Evolutionary conservation across 2,329 filamentous ascomycete genomes (phyloP).

Genomic region (Torrubiella hemipterigena): DNA sequence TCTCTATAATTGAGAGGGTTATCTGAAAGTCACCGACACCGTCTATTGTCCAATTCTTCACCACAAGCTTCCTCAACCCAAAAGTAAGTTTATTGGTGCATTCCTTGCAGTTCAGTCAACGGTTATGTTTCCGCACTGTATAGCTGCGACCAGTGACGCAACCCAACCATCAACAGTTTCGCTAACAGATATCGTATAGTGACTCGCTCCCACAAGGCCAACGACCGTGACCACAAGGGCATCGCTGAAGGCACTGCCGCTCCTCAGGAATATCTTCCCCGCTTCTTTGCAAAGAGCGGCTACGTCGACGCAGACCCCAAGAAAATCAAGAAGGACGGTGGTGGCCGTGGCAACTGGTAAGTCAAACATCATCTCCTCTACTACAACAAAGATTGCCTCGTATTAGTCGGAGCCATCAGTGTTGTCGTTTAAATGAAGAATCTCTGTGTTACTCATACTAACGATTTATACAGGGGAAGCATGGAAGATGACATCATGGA

Average conservation of each 20-base stretch:
- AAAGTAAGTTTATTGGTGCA: too few relatives aligned
- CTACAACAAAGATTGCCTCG: not conserved
- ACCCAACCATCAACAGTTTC: too few relatives aligned
- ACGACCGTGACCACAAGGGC: conserved; percentile 80
- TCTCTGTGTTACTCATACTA: too few relatives aligned
- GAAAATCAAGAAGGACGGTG: conserved; percentile 94
- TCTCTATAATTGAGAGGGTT: too few relatives aligned
- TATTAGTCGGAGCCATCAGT: not conserved
- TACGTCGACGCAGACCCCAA: conserved; percentile 73
- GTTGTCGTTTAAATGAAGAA: too few relatives aligned
- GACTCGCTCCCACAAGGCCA: conserved; percentile 95
- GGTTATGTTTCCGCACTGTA: too few relatives aligned
- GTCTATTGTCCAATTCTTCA: too few relatives aligned
- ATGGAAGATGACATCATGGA: conserved; percentile 77
- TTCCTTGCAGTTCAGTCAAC: too few relatives aligned
- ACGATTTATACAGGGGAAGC: conserved; percentile 52
- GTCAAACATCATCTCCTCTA: conserved; percentile 21
- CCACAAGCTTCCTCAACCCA: too few relatives aligned
- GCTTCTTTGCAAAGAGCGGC: conserved; percentile 86
- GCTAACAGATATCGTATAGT: too few relatives aligned
- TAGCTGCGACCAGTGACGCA: too few relatives aligned
- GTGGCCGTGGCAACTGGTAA: conserved; percentile 89
- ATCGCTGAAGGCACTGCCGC: conserved; percentile 61
- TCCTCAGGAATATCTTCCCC: conserved; percentile 65
- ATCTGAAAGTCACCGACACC: too few relatives aligned